Conservation (phyloP, 2,329 filamentous ascomycete genomes). For the Cladosporium velox region DNA sequence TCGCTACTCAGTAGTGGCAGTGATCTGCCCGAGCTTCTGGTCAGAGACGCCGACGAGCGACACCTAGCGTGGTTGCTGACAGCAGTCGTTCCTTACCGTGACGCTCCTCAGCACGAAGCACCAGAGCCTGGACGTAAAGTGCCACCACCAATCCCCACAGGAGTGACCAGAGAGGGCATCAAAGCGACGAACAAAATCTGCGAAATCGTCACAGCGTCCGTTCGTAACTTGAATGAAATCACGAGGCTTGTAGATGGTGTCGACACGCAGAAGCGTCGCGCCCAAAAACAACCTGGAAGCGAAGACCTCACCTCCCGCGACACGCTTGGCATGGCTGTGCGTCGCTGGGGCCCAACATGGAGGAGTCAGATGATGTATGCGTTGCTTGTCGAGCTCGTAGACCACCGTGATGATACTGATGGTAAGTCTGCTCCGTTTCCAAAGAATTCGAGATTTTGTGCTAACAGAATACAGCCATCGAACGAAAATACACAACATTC, state of each 20-base stretch:
- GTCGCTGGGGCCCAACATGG: conserved; percentile 73
- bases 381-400: conserved; percentile 63
- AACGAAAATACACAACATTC: conserved; percentile 56
- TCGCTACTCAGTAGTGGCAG: conserved; percentile 46
- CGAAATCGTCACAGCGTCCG: conserved; percentile 65
- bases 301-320: conserved; percentile 56
- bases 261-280: conserved; percentile 50
- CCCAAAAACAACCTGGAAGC: conserved; percentile 48
- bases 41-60: conserved; percentile 64
- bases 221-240: conserved; percentile 66
- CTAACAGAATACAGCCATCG: conserved; percentile 42
- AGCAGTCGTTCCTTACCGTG: conserved; percentile 73
- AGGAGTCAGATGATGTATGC: conserved; percentile 69
- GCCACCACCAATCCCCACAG: conserved; percentile 60
- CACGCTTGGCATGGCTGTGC: conserved; percentile 71
- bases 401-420: conserved; percentile 42
- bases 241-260: conserved; percentile 57
- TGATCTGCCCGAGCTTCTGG: conserved; percentile 43
- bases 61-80: conserved; percentile 77
- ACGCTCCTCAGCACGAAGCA: conserved; percentile 44
- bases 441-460: background rate
- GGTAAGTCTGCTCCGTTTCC: conserved; percentile 42
- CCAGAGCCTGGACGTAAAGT: conserved; percentile 51
- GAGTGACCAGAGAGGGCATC: conserved; percentile 74
- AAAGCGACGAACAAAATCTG: conserved; percentile 75